These are phyloP conservation scores for Mitosporidium daphniae DNA, from an alignment of 371 early-diverging fungal species.

Conservation along the genomic window DNA sequence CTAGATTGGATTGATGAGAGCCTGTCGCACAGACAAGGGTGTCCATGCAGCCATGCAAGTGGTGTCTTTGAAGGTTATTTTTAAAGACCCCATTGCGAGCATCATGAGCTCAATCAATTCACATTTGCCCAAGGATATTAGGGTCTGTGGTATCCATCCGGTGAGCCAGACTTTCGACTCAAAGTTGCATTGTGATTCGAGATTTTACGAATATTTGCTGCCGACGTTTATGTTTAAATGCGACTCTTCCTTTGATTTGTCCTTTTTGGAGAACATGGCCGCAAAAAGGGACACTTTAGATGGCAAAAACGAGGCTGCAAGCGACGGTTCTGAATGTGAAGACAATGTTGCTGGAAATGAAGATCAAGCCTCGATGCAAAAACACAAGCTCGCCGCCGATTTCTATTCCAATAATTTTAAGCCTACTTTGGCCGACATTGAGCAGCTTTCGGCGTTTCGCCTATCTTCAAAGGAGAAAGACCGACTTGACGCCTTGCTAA, in stretches of 20 bases:
- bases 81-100: constrained; percentile 1
- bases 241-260: no score
- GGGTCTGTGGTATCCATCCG: constrained; percentile 58
- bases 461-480: no score
- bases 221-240: constrained; percentile 45
- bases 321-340: constrained; percentile 1
- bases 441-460: no score
- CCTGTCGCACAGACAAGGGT: constrained; percentile 95
- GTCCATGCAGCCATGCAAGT: constrained; percentile 92
- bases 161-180: constrained; percentile 62
- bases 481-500: no score
- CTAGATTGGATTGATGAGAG: constrained; percentile 28
- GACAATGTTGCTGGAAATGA: no score
- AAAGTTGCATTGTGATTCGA: constrained; percentile 47
- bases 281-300: neutral
- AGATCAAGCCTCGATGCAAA: no score
- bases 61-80: constrained; percentile 30
- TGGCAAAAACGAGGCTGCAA: constrained; percentile 2
- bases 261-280: no score
- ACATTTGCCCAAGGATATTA: constrained; percentile 29
- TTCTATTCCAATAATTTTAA: no score
- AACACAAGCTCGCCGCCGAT: no score
- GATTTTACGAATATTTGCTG: constrained; percentile 81
- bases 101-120: constrained; percentile 14
- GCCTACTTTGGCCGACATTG: no score